Percentiles rank a stretch among this genome's conserved stretches.
Evolutionary conservation across 306 rosid genomes (phyloP).

Genomic region (Trichosanthes truncata): DNA sequence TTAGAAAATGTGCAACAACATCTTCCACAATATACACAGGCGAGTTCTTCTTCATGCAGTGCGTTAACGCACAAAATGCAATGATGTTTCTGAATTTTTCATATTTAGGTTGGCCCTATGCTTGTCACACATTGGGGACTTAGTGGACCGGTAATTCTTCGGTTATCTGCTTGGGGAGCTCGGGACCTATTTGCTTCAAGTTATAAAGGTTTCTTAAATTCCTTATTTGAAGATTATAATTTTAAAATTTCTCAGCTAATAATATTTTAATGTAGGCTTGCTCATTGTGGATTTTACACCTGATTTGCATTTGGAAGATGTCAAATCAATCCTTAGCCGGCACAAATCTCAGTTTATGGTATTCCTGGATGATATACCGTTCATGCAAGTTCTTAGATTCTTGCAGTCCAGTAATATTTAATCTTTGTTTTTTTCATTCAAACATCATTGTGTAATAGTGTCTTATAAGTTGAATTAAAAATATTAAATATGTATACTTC

Average conservation of each 20-base stretch:
- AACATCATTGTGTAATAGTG: neutral
- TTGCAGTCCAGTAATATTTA: neutral
- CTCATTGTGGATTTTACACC: slow-evolving; percentile 71
- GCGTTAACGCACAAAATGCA: slow-evolving; percentile 9
- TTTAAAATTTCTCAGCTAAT: slow-evolving; percentile 17
- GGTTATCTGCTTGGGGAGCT: slow-evolving; percentile 95
- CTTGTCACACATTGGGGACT: slow-evolving; percentile 95
- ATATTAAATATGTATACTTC: neutral
- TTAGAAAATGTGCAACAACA: slow-evolving; percentile 44
- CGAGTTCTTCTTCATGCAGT: slow-evolving; percentile 13
- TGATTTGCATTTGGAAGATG: slow-evolving; percentile 54
- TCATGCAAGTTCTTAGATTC: neutral
- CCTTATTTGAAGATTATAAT: neutral
- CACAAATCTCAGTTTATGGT: slow-evolving; percentile 72
- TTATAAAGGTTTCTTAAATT: slow-evolving; percentile 46
- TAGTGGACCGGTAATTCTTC: slow-evolving; percentile 88
- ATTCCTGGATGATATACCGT: slow-evolving; percentile 13
- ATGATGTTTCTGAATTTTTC: neutral
- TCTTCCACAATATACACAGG: slow-evolving; percentile 81
- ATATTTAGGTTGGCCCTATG: slow-evolving; percentile 69
- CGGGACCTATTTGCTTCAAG: slow-evolving; percentile 56
- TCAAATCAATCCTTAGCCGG: slow-evolving; percentile 48
- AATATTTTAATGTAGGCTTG: slow-evolving; percentile 45
- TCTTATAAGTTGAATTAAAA: neutral
- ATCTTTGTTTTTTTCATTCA: neutral